Conservation (phyloP, 2,329 filamentous ascomycete species). For the Chaetomiaceae sp. region DNA sequence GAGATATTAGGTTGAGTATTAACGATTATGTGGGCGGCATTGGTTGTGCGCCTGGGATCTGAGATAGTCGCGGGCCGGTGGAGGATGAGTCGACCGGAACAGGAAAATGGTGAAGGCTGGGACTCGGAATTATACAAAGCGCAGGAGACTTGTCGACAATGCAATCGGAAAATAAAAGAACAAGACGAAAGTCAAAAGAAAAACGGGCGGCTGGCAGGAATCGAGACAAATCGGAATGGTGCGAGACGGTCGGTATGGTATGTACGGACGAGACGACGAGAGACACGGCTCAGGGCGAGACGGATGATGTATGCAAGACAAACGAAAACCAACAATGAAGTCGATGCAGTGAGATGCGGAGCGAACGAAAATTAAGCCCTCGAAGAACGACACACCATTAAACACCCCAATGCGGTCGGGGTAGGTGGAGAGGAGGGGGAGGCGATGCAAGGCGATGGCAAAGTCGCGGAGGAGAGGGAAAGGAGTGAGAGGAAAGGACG, state of each 20-base stretch:
- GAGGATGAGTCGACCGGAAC: background rate
- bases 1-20: constrained; percentile 29
- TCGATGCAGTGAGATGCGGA: background rate
- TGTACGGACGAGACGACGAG: background rate
- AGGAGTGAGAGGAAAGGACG: background rate
- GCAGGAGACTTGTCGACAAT: constrained; percentile 9
- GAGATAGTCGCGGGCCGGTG: background rate
- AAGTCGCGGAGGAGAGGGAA: background rate
- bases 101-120: constrained; percentile 3
- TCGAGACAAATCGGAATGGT: background rate
- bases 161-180: too few relatives aligned
- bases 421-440: constrained; percentile 7
- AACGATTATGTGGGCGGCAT: constrained; percentile 28
- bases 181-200: too few relatives aligned
- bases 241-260: background rate
- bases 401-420: background rate
- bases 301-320: constrained; percentile 7
- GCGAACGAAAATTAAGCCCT: constrained; percentile 6
- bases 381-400: constrained; percentile 10
- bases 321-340: background rate
- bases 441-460: background rate
- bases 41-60: constrained; percentile 8
- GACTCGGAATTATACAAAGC: background rate
- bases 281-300: constrained; percentile 6
- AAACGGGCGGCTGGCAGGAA: constrained; percentile 5